These are phyloP conservation scores for Discostella stelligera DNA, from an alignment of 352 stramenopile genomes.

Conservation along the genomic window DNA sequence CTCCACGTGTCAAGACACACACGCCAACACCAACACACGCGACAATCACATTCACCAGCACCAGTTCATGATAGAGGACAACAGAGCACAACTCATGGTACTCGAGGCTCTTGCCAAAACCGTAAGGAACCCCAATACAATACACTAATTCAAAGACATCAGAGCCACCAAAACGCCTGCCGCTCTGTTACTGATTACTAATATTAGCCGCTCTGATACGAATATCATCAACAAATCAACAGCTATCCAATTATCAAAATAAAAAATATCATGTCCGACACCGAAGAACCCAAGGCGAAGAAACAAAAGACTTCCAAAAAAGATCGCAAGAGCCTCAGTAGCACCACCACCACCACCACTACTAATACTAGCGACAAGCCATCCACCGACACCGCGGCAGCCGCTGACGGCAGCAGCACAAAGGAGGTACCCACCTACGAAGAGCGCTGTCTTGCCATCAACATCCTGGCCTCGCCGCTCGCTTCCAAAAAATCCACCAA, in stretches of 20 bases:
- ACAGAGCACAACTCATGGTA: too few species aligned
- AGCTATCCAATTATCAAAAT: neutral
- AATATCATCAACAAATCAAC: neutral
- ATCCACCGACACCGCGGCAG: slow-evolving; percentile 17
- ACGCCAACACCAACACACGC: too few species aligned
- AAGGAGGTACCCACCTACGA: slow-evolving; percentile 63
- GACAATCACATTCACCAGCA: too few species aligned
- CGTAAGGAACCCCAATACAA: too few species aligned
- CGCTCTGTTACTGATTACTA: too few species aligned
- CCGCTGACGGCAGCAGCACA: slow-evolving; percentile 3
- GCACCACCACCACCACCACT: slow-evolving; percentile 7
- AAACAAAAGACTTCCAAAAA: slow-evolving; percentile 57
- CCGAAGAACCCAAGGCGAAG: slow-evolving; percentile 48
- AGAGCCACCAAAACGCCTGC: too few species aligned
- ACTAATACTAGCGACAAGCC: slow-evolving; percentile 5
- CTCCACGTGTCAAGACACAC: too few species aligned
- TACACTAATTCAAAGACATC: too few species aligned
- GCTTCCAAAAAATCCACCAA: slow-evolving; percentile 94
- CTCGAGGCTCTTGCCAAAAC: too few species aligned
- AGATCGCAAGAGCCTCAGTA: slow-evolving; percentile 35
- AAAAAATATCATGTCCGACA: slow-evolving; percentile 33
- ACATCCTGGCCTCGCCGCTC: slow-evolving; percentile 93
- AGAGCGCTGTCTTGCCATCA: slow-evolving; percentile 83
- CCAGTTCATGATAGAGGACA: too few species aligned
- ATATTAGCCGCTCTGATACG: too few species aligned